These are phyloP conservation scores for Crucibulum laeve DNA, from an alignment of 768 basidiomycete species.

Conservation along the genomic window DNA sequence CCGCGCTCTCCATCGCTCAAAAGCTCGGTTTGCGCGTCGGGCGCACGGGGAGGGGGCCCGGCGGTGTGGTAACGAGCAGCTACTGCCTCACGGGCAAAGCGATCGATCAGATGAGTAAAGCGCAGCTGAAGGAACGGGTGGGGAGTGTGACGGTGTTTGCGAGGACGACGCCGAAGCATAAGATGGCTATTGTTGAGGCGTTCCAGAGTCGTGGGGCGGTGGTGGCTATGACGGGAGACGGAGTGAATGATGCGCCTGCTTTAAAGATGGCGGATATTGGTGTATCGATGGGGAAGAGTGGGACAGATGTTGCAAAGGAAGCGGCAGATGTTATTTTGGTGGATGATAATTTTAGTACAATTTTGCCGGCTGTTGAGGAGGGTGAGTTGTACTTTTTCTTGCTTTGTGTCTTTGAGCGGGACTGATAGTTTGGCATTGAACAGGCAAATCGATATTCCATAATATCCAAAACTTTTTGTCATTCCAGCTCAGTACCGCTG, in stretches of 20 bases:
- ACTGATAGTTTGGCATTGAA: conserved; percentile 5
- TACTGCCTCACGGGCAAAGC: conserved; percentile 75
- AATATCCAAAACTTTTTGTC: conserved; percentile 98
- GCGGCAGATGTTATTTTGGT: conserved; percentile 96
- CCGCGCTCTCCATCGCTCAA: conserved; percentile 84
- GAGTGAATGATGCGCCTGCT: conserved; percentile 96
- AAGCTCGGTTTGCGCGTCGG: conserved; percentile 79
- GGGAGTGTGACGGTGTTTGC: conserved; percentile 87
- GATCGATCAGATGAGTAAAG: conserved; percentile 80
- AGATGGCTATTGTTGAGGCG: conserved; percentile 96
- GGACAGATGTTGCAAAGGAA: conserved; percentile 99
- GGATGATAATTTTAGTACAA: conserved; percentile 95
- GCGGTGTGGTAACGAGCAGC: conserved; percentile 34
- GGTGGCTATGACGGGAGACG: conserved; percentile 98
- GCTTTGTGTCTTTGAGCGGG: conserved; percentile 4
- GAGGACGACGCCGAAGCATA: conserved; percentile 92
- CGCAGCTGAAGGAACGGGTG: conserved; percentile 78
- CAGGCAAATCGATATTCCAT: conserved; percentile 96
- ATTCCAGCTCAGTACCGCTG: conserved; percentile 97
- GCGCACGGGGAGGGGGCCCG: conserved; percentile 45
- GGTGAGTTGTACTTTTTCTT: conserved; percentile 37
- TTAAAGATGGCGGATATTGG: conserved; percentile 98
- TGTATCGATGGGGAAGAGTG: conserved; percentile 95
- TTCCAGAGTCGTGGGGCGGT: conserved; percentile 87
- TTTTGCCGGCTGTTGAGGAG: conserved; percentile 92